Evolutionary conservation across 495 filamentous ascomycete genomes (phyloP).

Genomic region (Astrocystis sublimbata): DNA sequence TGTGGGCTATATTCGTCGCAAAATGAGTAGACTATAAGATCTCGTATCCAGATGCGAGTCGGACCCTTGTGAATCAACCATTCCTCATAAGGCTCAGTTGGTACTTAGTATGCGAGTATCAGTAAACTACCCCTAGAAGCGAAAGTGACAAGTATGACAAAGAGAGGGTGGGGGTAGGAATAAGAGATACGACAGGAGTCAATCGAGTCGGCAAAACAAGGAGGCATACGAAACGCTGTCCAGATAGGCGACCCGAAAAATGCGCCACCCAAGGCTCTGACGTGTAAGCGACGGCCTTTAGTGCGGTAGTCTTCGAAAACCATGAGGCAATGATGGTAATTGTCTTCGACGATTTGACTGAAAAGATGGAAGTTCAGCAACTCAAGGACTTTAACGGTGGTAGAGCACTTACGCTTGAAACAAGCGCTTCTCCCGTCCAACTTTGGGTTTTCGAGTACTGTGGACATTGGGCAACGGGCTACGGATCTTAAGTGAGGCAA

Average conservation of each 20-base stretch:
- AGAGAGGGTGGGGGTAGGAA: background rate
- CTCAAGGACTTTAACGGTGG: background rate
- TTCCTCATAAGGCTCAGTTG: slow-evolving; percentile 53
- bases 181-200: background rate
- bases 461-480: slow-evolving; percentile 56
- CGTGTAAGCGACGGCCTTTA: slow-evolving; percentile 58
- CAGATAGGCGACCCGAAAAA: slow-evolving; percentile 62
- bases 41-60: slow-evolving; percentile 59
- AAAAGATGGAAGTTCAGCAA: slow-evolving; percentile 19
- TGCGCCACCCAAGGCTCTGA: slow-evolving; percentile 52
- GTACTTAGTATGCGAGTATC: slow-evolving; percentile 47
- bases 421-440: slow-evolving; percentile 62
- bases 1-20: slow-evolving; percentile 58
- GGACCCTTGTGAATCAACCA: slow-evolving; percentile 58
- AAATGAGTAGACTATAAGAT: slow-evolving; percentile 64
- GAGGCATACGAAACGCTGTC: slow-evolving; percentile 65
- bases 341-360: slow-evolving; percentile 72
- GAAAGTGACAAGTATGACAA: background rate
- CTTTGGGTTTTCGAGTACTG: slow-evolving; percentile 58
- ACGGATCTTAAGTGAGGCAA: slow-evolving; percentile 71
- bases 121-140: background rate
- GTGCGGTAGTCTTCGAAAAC: slow-evolving; percentile 69
- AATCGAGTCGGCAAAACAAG: no score
- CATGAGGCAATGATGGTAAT: slow-evolving; percentile 68
- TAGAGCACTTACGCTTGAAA: slow-evolving; percentile 64